Evolutionary conservation across 345 rosid genomes (phyloP).

Genomic region (Toxicodendron radicans): DNA sequence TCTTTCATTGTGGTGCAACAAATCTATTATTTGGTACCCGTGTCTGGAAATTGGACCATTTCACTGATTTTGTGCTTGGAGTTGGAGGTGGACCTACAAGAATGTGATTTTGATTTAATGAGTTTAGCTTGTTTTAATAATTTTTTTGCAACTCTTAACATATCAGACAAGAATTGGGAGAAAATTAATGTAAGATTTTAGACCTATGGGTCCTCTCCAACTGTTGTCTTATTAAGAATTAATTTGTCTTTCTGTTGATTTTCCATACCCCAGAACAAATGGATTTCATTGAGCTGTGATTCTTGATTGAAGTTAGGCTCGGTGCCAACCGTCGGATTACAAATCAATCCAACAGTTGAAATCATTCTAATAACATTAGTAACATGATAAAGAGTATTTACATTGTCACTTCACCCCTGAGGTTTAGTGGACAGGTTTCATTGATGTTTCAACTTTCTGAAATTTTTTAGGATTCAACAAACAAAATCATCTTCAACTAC

Average conservation of each 20-base stretch:
- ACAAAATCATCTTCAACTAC: too few species aligned
- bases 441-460: too few species aligned
- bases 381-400: too few species aligned
- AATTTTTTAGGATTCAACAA: too few species aligned
- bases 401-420: too few species aligned
- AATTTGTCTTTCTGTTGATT: background rate
- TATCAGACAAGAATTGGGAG: constrained; percentile 12
- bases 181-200: background rate
- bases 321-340: too few species aligned
- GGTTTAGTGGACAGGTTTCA: too few species aligned
- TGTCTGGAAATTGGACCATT: constrained; percentile 18
- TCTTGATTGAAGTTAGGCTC: background rate
- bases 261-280: background rate
- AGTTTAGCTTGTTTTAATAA: background rate
- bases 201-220: constrained; percentile 21
- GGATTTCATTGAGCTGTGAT: background rate
- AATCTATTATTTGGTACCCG: constrained; percentile 5
- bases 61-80: constrained; percentile 9
- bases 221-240: background rate
- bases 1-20: constrained; percentile 4
- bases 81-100: constrained; percentile 19
- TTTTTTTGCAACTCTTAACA: background rate
- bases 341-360: too few species aligned
- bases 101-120: background rate
- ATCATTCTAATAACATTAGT: too few species aligned